Conservation (phyloP, 1,284 basidiomycete genomes). For the Ustilago vetiveriae region DNA sequence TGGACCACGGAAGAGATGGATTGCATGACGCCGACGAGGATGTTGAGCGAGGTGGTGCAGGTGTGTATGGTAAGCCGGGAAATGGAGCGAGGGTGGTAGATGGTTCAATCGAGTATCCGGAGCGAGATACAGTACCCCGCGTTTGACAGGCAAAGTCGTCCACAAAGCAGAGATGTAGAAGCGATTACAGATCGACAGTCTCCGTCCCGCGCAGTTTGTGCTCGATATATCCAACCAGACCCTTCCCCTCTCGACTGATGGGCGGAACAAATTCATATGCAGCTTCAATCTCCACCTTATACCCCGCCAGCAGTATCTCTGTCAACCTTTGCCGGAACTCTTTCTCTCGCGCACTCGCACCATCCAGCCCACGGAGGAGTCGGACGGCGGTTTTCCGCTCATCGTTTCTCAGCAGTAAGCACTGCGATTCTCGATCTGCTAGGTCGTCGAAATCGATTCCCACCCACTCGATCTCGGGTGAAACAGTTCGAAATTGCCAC, state of each 20-base stretch:
- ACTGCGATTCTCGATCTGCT: neutral
- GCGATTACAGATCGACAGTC: too few relatives aligned
- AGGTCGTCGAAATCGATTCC: constrained; percentile 29
- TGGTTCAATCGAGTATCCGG: constrained; percentile 28
- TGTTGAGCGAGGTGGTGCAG: constrained; percentile 4
- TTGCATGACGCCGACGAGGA: neutral
- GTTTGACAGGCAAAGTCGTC: constrained; percentile 5
- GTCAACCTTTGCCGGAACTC: constrained; percentile 25
- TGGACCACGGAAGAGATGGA: neutral
- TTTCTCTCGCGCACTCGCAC: neutral
- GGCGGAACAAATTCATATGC: constrained; percentile 15
- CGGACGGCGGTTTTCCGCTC: constrained; percentile 40
- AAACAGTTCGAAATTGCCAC: constrained; percentile 17
- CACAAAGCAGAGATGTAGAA: too few relatives aligned
- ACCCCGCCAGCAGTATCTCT: constrained; percentile 36
- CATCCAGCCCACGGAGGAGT: constrained; percentile 13
- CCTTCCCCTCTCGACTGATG: neutral
- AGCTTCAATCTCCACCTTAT: constrained; percentile 57
- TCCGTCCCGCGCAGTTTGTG: too few relatives aligned
- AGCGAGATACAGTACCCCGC: constrained; percentile 30
- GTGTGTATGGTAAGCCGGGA: constrained; percentile 3
- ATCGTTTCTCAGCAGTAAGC: constrained; percentile 17
- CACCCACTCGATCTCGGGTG: constrained; percentile 21
- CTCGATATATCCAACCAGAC: constrained; percentile 12
- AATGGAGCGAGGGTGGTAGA: neutral